A percentile compares a stretch with the other conserved stretches of the same genome.
These are phyloP conservation scores for Botryotinia calthae DNA, from an alignment of 2,329 filamentous ascomycete species.

Conservation along the genomic window DNA sequence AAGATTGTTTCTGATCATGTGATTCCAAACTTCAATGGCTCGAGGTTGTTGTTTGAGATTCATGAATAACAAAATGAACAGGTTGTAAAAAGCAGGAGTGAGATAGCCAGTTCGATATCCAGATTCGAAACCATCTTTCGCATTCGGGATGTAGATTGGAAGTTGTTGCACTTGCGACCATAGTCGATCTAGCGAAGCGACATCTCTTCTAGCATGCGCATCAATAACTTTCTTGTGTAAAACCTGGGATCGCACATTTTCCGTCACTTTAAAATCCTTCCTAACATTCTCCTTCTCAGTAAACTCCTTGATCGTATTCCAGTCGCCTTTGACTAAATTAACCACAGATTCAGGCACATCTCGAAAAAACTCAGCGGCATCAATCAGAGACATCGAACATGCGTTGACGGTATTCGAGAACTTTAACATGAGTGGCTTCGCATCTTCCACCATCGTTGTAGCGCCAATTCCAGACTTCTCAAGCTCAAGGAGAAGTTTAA, in stretches of 20 bases:
- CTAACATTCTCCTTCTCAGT: neutral
- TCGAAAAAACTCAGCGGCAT: constrained; percentile 1
- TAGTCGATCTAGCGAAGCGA: constrained; percentile 28
- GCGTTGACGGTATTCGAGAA: constrained; percentile 1
- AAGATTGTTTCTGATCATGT: constrained; percentile 53
- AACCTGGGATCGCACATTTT: neutral
- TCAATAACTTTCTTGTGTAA: constrained; percentile 28
- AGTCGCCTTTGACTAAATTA: constrained; percentile 27
- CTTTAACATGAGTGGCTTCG: neutral
- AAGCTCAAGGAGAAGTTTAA: constrained; percentile 29
- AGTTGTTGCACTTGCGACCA: constrained; percentile 32
- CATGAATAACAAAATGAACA: constrained; percentile 49
- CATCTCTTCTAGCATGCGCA: constrained; percentile 30
- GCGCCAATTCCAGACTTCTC: neutral
- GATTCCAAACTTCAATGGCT: constrained; percentile 56
- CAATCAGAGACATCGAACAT: constrained; percentile 8
- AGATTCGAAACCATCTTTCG: neutral
- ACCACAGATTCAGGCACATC: constrained; percentile 19
- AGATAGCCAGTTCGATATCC: constrained; percentile 23
- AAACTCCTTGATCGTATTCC: constrained; percentile 23
- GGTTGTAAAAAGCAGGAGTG: constrained; percentile 41
- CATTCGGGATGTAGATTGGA: constrained; percentile 24
- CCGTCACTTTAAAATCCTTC: neutral
- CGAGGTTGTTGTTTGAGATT: constrained; percentile 42
- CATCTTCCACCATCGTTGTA: neutral